Percentiles rank a stretch among this genome's conserved stretches.
Conservation (phyloP, 169 alveolate genomes). For the Amoebophrya sp. region DNA sequence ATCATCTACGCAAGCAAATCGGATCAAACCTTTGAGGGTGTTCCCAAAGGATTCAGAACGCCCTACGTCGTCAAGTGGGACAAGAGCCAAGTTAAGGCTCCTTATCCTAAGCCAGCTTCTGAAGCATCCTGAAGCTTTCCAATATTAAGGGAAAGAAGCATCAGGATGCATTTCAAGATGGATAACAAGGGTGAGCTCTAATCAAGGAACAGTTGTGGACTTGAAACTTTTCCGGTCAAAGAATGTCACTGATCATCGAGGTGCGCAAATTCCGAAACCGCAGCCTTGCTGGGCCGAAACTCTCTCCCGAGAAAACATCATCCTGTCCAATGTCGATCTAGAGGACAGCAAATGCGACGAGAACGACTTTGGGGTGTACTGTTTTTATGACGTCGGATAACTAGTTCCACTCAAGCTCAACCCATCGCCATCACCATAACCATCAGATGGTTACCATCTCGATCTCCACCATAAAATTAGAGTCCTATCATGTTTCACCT, state of each 20-base stretch:
- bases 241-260: background rate
- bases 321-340: background rate
- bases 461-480: no score
- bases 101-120: no score
- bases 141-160: no score
- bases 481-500: no score
- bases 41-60: background rate
- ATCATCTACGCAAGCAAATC: background rate
- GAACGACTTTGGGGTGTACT: no score
- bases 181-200: no score
- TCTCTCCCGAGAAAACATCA: background rate
- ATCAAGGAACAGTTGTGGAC: background rate
- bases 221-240: background rate
- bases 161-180: no score
- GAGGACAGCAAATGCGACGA: background rate
- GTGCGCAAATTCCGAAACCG: background rate
- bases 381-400: no score
- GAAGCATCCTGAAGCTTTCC: no score
- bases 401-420: no score
- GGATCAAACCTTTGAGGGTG: background rate
- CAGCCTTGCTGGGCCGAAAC: conserved; percentile 3
- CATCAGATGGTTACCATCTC: no score
- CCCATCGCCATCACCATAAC: no score
- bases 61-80: background rate
- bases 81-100: background rate